Percentiles rank a stretch among this genome's conserved stretches.
Conservation (phyloP, 2,329 filamentous ascomycete species). For the Uncinocarpus reesii region DNA sequence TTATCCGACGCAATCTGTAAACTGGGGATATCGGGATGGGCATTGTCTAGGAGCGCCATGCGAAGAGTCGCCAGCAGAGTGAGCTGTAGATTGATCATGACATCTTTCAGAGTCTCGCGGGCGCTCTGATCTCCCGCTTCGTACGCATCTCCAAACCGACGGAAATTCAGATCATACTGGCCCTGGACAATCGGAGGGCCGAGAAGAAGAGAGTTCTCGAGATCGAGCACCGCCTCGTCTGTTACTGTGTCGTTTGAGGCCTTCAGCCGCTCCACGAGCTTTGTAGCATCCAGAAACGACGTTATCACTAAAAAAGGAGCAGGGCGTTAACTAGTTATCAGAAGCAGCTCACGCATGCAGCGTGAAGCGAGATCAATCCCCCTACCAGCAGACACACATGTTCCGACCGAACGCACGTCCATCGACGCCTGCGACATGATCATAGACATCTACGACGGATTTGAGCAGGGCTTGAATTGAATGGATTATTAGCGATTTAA, state of each 20-base stretch:
- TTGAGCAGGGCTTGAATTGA: no score
- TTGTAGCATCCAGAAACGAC: conserved; percentile 14
- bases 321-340: not conserved
- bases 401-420: conserved; percentile 15
- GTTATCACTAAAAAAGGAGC: conserved; percentile 10
- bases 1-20: conserved; percentile 30
- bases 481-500: no score
- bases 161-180: conserved; percentile 29
- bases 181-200: conserved; percentile 29
- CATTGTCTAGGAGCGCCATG: conserved; percentile 24
- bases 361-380: not conserved
- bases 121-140: conserved; percentile 30
- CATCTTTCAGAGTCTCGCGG: conserved; percentile 32
- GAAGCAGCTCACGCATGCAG: not conserved
- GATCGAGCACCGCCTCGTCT: conserved; percentile 11
- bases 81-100: conserved; percentile 31
- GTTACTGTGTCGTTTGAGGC: not conserved
- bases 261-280: conserved; percentile 15
- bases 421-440: conserved; percentile 5
- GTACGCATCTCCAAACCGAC: conserved; percentile 28
- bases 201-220: conserved; percentile 29
- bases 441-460: not conserved
- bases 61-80: conserved; percentile 28
- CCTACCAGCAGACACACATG: conserved; percentile 15
- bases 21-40: conserved; percentile 24